Evolutionary conservation across 2,329 filamentous ascomycete species (phyloP), one percentile per base, ranked within the genome.

Genomic region (Trichoderma citrinoviride): DNA sequence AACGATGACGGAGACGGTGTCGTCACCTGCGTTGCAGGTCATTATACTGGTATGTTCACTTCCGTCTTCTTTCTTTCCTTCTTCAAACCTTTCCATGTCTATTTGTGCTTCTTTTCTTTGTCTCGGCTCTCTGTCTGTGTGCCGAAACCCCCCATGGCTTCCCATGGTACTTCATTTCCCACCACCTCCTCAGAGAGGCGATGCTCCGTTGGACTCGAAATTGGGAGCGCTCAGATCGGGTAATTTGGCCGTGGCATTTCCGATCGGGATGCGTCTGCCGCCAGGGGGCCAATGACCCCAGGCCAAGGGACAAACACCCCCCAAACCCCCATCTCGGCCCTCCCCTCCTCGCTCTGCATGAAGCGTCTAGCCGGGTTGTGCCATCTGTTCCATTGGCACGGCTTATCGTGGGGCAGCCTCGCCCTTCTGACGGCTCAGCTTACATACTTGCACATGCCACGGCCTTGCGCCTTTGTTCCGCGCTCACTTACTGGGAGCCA

Each of bases 31-130:
- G 46, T 78, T 92, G 77, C 89, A 92, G 77, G 87, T 92, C 53
- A 91, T 92, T 78, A 82, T 92, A 66, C 77, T 92, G 80, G 90
- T 92, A 80, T 81, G 88, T 83, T 61, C n/a, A 4, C 6, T 33
- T 37, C 12, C 33, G 3, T 10, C 7, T 17, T 29, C 12, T 27
- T 21, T 21, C 19, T 41, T 19, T 21, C 4, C 15, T 25, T 6
- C 12, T 7, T 23, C n/a, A n/a, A n/a, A n/a, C 25, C 21, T 43
- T 15, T 14, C 12, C n/a, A 25, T n/a, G n/a, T 25, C 14, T 8
- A 17, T 33, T 14, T 40, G 40, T 25, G 14, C 43, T 23, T 17
- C 7, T 41, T 52, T 29, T 29, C 7, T 40, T 17, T 53, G 44
- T n/a, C 25, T 7, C 25, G 10, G 14, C 25, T 61, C 33, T 37